Evolutionary conservation across 768 basidiomycete species (phyloP).

Genomic region (Collybia nuda): DNA sequence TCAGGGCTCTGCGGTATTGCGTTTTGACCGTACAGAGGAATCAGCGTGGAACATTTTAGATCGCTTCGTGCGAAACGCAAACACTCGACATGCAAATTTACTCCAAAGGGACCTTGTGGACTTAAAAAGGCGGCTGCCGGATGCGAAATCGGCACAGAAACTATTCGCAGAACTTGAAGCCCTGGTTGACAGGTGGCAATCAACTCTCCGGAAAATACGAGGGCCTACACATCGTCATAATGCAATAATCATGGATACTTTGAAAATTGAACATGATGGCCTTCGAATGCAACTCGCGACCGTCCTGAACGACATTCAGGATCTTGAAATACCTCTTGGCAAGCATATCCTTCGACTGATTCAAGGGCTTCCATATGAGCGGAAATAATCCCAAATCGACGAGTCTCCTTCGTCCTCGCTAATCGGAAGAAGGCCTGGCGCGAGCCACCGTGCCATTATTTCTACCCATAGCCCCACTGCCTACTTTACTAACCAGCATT

Average conservation of each 20-base stretch:
- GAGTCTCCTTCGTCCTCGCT: too few relatives aligned
- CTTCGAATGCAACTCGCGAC: background rate
- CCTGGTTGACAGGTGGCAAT: slow-evolving; percentile 6
- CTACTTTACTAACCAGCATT: too few relatives aligned
- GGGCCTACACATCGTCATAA: background rate
- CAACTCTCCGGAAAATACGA: background rate
- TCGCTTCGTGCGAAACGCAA: slow-evolving; percentile 17
- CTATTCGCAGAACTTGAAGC: slow-evolving; percentile 5
- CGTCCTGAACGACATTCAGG: background rate
- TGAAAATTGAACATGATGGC: background rate
- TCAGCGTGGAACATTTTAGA: slow-evolving; percentile 38
- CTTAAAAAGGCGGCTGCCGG: slow-evolving; percentile 11
- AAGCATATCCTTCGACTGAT: background rate
- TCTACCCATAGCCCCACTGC: too few relatives aligned
- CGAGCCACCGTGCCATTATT: too few relatives aligned
- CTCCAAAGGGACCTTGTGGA: slow-evolving; percentile 25
- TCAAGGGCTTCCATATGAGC: background rate
- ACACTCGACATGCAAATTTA: slow-evolving; percentile 10
- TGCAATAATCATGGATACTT: background rate
- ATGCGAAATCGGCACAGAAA: slow-evolving; percentile 5
- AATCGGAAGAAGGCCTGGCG: too few relatives aligned
- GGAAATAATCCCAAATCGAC: too few relatives aligned
- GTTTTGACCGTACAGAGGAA: slow-evolving; percentile 30
- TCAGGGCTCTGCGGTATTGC: slow-evolving; percentile 34
- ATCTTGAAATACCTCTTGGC: background rate